Evolutionary conservation across 768 basidiomycete species (phyloP).

Genomic region (Coprinopsis strossmayeri): DNA sequence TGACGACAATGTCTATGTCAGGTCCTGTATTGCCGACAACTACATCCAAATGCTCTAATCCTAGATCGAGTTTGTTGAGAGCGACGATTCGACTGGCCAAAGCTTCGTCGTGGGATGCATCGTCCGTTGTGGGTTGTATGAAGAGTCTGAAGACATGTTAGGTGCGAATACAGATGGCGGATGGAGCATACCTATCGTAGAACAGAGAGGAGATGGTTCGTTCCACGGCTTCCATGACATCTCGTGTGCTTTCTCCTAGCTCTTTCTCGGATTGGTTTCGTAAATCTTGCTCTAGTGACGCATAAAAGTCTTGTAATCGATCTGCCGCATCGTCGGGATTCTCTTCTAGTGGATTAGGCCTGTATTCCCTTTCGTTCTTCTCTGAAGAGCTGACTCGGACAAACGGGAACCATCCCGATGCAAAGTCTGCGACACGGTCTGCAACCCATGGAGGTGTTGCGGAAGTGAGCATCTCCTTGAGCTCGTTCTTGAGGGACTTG

Average conservation of each 20-base stretch:
- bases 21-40: conserved; percentile 52
- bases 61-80: conserved; percentile 84
- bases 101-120: conserved; percentile 85
- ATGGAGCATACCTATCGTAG: conserved; percentile 64
- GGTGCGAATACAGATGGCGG: neutral
- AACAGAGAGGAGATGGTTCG: conserved; percentile 61
- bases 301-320: conserved; percentile 67
- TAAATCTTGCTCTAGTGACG: conserved; percentile 57
- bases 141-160: conserved; percentile 52
- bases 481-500: conserved; percentile 45
- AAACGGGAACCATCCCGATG: conserved; percentile 52
- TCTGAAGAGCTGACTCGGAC: conserved; percentile 24
- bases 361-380: conserved; percentile 26
- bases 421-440: conserved; percentile 53
- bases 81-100: conserved; percentile 86
- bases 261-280: conserved; percentile 34
- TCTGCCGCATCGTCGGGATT: conserved; percentile 46
- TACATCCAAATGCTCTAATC: conserved; percentile 84
- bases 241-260: conserved; percentile 42
- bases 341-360: conserved; percentile 38
- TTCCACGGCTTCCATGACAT: conserved; percentile 71
- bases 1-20: conserved; percentile 59
- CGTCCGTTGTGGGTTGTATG: conserved; percentile 57
- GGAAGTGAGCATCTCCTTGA: conserved; percentile 40
- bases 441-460: conserved; percentile 48